Percentiles rank a stretch among this genome's conserved stretches.
phyloP scores from a whole-genome alignment of 371 early-diverging fungal species.

The Saksenaea oblongispora region DNA sequence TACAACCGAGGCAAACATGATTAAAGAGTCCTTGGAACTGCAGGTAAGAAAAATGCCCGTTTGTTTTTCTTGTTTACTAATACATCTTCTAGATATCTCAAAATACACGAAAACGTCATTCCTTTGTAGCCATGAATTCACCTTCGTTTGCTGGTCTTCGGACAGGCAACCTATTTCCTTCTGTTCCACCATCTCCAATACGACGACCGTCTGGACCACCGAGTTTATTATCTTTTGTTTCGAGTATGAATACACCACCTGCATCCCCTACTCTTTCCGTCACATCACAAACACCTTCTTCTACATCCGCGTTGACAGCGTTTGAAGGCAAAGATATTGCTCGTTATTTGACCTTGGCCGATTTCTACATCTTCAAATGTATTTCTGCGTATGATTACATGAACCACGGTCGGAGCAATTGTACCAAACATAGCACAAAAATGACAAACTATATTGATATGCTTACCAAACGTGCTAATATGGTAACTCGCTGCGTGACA shows the following conservation, averaged over 20 bases:
- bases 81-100: not conserved
- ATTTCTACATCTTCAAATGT: slow-evolving; percentile 36
- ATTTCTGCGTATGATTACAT: slow-evolving; percentile 32
- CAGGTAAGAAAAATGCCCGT: slow-evolving; percentile 16
- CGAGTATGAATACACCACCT: slow-evolving; percentile 15
- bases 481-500: slow-evolving; percentile 7
- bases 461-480: slow-evolving; percentile 23
- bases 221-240: slow-evolving; percentile 9
- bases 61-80: not conserved
- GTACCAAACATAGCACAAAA: not conserved
- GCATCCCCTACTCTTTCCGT: slow-evolving; percentile 11
- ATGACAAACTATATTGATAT: slow-evolving; percentile 10
- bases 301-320: not conserved
- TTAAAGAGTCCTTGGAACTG: slow-evolving; percentile 23
- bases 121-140: slow-evolving; percentile 5
- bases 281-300: not conserved
- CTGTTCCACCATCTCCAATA: slow-evolving; percentile 3
- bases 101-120: slow-evolving; percentile 5
- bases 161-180: not conserved
- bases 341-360: slow-evolving; percentile 44
- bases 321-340: slow-evolving; percentile 42
- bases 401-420: not conserved
- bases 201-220: slow-evolving; percentile 10
- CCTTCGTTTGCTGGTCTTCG: not conserved
- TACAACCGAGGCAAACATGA: slow-evolving; percentile 23